These are phyloP conservation scores for Stenogyne calaminthoides DNA, from an alignment of 305 asterid species.

Conservation along the genomic window DNA sequence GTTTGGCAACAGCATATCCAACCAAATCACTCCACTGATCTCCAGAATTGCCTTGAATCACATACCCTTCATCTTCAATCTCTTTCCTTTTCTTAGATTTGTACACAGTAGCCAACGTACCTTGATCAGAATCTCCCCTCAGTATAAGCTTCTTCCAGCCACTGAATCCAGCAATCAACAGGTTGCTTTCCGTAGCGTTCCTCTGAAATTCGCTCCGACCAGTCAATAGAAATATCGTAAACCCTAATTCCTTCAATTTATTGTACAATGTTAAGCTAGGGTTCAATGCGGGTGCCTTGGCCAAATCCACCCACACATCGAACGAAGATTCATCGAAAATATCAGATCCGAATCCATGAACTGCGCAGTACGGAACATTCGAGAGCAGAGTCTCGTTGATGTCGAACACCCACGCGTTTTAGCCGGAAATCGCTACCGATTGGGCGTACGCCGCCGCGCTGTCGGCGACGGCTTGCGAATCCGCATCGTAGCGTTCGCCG, in stretches of 20 bases:
- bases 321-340: constrained; percentile 53
- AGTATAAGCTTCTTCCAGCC: constrained; percentile 63
- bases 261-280: constrained; percentile 52
- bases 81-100: constrained; percentile 61
- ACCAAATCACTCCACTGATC: constrained; percentile 88
- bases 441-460: constrained; percentile 50
- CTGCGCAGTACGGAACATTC: constrained; percentile 63
- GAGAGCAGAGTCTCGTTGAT: constrained; percentile 77
- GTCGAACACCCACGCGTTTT: constrained; percentile 78
- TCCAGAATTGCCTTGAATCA: constrained; percentile 67
- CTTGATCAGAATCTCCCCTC: constrained; percentile 49
- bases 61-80: constrained; percentile 63
- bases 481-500: constrained; percentile 51
- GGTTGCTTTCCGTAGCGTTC: constrained; percentile 48
- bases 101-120: constrained; percentile 43
- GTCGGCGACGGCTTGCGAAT: constrained; percentile 66
- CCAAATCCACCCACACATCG: constrained; percentile 62
- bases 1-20: constrained; percentile 72
- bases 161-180: constrained; percentile 46
- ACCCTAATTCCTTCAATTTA: constrained; percentile 47
- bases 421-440: constrained; percentile 39
- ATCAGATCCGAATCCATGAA: constrained; percentile 64
- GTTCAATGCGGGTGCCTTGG: constrained; percentile 53
- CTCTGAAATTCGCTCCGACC: constrained; percentile 55
- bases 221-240: constrained; percentile 55